Evolutionary conservation across 2,329 filamentous ascomycete genomes (phyloP), one percentile per base, ranked within the genome.

Genomic region (Ophiostoma australiae): DNA sequence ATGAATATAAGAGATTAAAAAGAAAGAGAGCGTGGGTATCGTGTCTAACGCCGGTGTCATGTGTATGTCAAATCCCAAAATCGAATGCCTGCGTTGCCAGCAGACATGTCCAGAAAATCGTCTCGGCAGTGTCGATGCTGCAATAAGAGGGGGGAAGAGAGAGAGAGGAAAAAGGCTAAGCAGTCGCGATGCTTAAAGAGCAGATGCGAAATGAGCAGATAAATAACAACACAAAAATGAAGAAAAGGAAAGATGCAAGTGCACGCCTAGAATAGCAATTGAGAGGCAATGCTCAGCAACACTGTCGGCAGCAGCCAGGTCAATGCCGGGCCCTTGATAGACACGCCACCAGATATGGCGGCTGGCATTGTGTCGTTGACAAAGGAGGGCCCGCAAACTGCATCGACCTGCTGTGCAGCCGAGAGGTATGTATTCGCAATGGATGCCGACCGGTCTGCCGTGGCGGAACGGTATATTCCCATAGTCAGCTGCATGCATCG

Each of bases 401-500:
- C 82, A 77, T 97, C 91, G 69, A 98, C 85, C 76, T 90, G 86
- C 73, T 85, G 80, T 0, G 94, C 94, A 0, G 93, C 93, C 11
- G 81, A 76, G 6, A 84, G 80, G 78, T 97, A 98, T 0, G 89
- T 91, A 20, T 82, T 79, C 35, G 86, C 86, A 67, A 98, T 85
- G 8, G 88, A 86, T 75, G 91, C 88, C 3, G 82, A 85, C 48
- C 86, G 82, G 75, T 93, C 87, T 17, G 85, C 83, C 0, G 91
- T 88, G 39, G 90, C 90, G 0, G 86, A 80, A 70, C 91, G 88
- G 79, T 91, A 97, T 23, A 97, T 86, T 35, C 84, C 84, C 93
- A 98, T 97, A 4, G 91, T 94, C 73, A 91, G 84, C 76, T 89
- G 84, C 63, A 95, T 83, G 78, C 95, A 98, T 58, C 82, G 81